Base-by-base conservation (phyloP, 1,139 yeast genomes). In the Martiniozyma asiatica region DNA sequence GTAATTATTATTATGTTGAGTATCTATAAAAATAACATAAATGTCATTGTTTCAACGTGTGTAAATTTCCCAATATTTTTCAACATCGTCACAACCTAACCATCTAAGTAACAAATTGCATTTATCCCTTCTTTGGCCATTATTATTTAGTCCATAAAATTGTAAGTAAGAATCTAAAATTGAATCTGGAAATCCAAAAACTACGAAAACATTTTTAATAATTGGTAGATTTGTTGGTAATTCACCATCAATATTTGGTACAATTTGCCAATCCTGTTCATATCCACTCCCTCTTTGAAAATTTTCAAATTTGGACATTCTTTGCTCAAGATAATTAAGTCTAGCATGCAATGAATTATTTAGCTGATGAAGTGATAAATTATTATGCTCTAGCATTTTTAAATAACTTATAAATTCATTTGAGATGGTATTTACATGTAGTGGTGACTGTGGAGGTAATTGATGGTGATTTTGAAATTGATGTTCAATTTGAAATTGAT, bases 21-120 rank as follows among this genome's bases (percentile, higher is more conserved):
- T n/a, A n/a, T n/a, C n/a, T n/a, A n/a, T n/a, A n/a, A n/a, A n/a
- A n/a, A n/a, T n/a, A n/a, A n/a, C n/a, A n/a, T n/a, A n/a, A n/a
- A n/a, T n/a, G n/a, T n/a, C n/a, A n/a, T n/a, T n/a, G n/a, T n/a
- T n/a, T n/a, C n/a, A n/a, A n/a, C n/a, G n/a, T n/a, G n/a, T 10
- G 17, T 31, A 30, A 5, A 23, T 16, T 6, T 26, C 18, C 51
- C 50, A 50, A 27, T 47, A 49, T 25, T 42, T 39, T 10, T 45
- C 48, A 12, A 48, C 46, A 13, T 37, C 36, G 8, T 20, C 14
- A 26, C 52, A 48, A 3, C 55, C 55, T 15, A 50, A 40, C 29
- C 43, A 45, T 18, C 34, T 38, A 3, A 45, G 51, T 14, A 50
- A 33, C 22, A 39, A 33, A 21, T 45, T 29, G n/a, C 47, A 29